Percentiles rank a stretch among this genome's conserved stretches.
These are phyloP conservation scores for Mesembryanthemum crystallinum DNA, from an alignment of 148 eudicot species.

Conservation along the genomic window DNA sequence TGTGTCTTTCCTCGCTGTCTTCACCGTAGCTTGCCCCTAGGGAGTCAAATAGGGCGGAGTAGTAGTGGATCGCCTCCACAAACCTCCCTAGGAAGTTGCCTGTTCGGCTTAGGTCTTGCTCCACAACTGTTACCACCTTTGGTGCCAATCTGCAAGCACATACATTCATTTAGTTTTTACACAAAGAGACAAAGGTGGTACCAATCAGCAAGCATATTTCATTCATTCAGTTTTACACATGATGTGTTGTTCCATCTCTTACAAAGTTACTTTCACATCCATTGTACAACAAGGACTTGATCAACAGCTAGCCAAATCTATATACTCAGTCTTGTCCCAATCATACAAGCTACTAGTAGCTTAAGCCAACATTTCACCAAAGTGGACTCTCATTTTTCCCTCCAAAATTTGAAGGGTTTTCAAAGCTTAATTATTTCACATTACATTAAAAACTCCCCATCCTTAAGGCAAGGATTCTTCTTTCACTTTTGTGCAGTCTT, in stretches of 20 bases:
- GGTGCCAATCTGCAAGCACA: constrained; percentile 68
- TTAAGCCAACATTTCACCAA: not conserved
- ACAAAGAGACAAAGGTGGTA: too few relatives aligned
- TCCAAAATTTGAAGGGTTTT: not conserved
- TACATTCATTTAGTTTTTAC: constrained; percentile 5
- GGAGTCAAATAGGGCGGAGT: constrained; percentile 92
- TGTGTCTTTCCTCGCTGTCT: constrained; percentile 88
- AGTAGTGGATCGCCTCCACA: constrained; percentile 97
- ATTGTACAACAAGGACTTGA: not conserved
- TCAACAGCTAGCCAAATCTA: not conserved
- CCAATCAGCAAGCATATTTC: too few relatives aligned
- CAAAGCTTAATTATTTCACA: not conserved
- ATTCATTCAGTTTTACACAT: not conserved
- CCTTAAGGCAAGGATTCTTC: not conserved
- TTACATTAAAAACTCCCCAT: not conserved
- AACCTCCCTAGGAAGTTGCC: constrained; percentile 84
- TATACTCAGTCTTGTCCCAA: not conserved
- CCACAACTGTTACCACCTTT: constrained; percentile 92
- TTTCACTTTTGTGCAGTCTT: too few relatives aligned
- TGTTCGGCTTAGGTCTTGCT: constrained; percentile 89
- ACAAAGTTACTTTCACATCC: not conserved
- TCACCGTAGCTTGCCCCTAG: constrained; percentile 89
- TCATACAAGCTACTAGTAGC: not conserved
- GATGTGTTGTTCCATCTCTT: not conserved
- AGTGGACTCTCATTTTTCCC: not conserved